These are phyloP conservation scores for Mayamaea pseudoterrestris DNA, from an alignment of 108 stramenopile species.

Conservation along the genomic window DNA sequence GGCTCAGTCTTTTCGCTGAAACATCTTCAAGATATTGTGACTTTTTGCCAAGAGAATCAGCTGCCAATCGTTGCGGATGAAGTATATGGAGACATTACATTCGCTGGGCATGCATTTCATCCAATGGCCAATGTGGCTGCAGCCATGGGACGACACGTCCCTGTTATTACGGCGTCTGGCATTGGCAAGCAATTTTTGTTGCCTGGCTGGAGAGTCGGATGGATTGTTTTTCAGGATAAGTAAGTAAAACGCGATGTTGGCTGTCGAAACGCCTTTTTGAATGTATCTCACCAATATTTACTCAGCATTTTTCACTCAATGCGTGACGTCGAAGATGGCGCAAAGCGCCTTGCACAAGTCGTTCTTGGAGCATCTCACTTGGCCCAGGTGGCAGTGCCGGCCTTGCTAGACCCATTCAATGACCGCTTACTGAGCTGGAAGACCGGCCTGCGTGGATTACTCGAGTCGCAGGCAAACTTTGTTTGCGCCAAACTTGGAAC, in stretches of 20 bases:
- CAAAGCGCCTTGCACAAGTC: constrained; percentile 69
- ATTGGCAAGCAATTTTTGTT: constrained; percentile 89
- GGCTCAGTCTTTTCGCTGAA: constrained; percentile 78
- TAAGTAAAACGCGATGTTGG: constrained; percentile 6
- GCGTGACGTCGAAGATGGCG: constrained; percentile 53
- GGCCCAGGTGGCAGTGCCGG: constrained; percentile 68
- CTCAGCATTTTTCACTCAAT: constrained; percentile 34
- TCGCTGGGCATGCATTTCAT: constrained; percentile 37
- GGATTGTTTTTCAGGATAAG: constrained; percentile 76
- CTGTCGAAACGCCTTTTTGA: background rate
- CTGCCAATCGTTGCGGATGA: constrained; percentile 86
- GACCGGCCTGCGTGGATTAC: constrained; percentile 23
- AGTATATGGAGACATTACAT: constrained; percentile 84
- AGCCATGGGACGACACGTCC: constrained; percentile 45
- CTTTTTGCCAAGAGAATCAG: constrained; percentile 43
- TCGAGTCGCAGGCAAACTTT: constrained; percentile 59
- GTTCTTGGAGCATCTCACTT: constrained; percentile 69
- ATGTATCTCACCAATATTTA: constrained; percentile 5
- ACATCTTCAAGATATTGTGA: constrained; percentile 51
- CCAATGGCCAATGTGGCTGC: constrained; percentile 63
- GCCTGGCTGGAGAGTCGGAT: constrained; percentile 88
- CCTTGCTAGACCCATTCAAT: constrained; percentile 34
- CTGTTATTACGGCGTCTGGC: constrained; percentile 79
- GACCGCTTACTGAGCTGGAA: constrained; percentile 48
- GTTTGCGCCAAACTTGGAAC: constrained; percentile 25